Conservation (phyloP, 2,329 filamentous ascomycete genomes). For the Pseudopyrenochaeta lycopersici region DNA sequence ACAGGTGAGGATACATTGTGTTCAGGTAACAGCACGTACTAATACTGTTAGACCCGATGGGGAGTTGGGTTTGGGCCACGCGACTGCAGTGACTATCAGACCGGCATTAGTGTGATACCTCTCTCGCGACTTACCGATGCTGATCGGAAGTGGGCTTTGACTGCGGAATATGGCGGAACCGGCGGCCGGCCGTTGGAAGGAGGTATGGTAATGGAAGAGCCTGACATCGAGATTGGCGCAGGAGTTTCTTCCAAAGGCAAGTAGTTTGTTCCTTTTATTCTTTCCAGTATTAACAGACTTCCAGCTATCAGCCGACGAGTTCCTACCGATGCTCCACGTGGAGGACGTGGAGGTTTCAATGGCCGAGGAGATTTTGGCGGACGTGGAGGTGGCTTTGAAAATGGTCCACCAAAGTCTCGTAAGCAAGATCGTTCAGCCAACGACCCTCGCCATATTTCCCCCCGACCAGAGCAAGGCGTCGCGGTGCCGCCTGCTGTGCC, state of each 20-base stretch:
- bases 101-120: slow-evolving; percentile 90
- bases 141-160: slow-evolving; percentile 96
- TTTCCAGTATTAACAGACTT: slow-evolving; percentile 16
- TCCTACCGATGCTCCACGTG: slow-evolving; percentile 40
- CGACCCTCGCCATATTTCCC: slow-evolving; percentile 46
- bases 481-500: slow-evolving; percentile 64
- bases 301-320: slow-evolving; percentile 48
- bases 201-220: slow-evolving; percentile 92
- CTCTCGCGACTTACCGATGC: slow-evolving; percentile 93
- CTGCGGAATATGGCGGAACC: slow-evolving; percentile 90
- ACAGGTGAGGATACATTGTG: slow-evolving; percentile 39
- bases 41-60: slow-evolving; percentile 80
- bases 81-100: slow-evolving; percentile 96
- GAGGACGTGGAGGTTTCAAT: slow-evolving; percentile 21
- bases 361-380: slow-evolving; percentile 19
- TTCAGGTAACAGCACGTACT: slow-evolving; percentile 17
- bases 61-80: slow-evolving; percentile 96
- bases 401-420: slow-evolving; percentile 34
- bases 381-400: slow-evolving; percentile 30
- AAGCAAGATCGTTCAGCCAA: slow-evolving; percentile 36
- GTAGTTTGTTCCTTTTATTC: neutral
- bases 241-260: slow-evolving; percentile 92
- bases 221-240: slow-evolving; percentile 97
- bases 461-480: slow-evolving; percentile 51
- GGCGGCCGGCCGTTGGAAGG: slow-evolving; percentile 82